Evolutionary conservation across 768 basidiomycete genomes (phyloP), one percentile per base, ranked within the genome.

Genomic region (Boletus pseudo-olivaceus): DNA sequence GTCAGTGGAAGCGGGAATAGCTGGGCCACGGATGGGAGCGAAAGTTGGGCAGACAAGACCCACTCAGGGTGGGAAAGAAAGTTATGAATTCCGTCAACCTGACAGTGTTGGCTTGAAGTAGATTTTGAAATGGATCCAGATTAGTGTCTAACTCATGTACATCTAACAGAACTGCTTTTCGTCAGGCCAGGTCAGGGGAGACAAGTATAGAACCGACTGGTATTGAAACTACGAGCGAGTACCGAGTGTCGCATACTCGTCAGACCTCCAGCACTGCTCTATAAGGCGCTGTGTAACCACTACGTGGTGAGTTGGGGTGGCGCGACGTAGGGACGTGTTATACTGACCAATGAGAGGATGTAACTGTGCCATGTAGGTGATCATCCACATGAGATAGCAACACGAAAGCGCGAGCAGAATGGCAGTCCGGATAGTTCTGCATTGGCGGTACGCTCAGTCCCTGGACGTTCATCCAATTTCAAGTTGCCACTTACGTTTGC

Each of bases 381-480:
- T 83, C 75, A 88, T 88, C 95, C 95, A 98, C 85, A 98, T 87
- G 63, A 98, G 82, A 75, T 94, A 98, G 73, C 91, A 95, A 51
- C 82, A 87, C 4, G 83, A 76, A 17, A 98, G 72, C 3, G 90
- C 81, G 57, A 98, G 81, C 75, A 92, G 77, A 45, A 93, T 67
- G 57, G 80, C 81, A 2, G 93, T 88, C 61, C 95, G 88, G 59
- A 94, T 81, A 48, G 94, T 81, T 54, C 95, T 98, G 71, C 20
- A 45, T 39, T 20, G 38, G 46, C 29, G 20, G 53, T 20, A 27
- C 9, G 26, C 19, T 63, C 38, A 47, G 52, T 34, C 9, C 30
- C 32, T 29, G 17, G 32, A 15, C 27, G 32, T 41, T 11, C 43
- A 14, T 40, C 7, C 5, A 51, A 35, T 26, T 47, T 42, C 45